Evolutionary conservation across 2,329 filamentous ascomycete species (phyloP).

Genomic region (Trichoderma asperellum): DNA sequence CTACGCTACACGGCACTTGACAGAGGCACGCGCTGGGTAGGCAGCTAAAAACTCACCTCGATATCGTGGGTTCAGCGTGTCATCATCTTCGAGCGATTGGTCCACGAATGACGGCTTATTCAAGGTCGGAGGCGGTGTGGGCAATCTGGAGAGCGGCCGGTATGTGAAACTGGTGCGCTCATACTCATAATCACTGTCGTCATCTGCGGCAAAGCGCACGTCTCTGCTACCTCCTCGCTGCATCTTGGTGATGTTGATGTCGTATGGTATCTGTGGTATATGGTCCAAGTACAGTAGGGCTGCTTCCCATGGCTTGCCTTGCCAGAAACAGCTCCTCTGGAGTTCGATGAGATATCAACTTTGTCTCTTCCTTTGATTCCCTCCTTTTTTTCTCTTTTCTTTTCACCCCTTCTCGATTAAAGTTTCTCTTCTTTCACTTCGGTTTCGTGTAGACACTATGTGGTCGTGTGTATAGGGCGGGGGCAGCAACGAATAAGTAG

Average conservation of each 20-base stretch:
- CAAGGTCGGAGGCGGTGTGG: slow-evolving; percentile 66
- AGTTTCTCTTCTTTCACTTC: background rate
- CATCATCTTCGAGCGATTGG: slow-evolving; percentile 52
- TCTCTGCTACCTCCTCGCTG: slow-evolving; percentile 22
- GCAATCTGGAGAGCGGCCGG: slow-evolving; percentile 68
- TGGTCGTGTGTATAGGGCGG: background rate
- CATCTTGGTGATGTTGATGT: slow-evolving; percentile 8
- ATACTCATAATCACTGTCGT: slow-evolving; percentile 42
- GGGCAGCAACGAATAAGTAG: slow-evolving; percentile 2
- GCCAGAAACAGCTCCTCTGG: background rate
- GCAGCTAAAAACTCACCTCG: slow-evolving; percentile 42
- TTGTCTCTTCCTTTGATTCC: background rate
- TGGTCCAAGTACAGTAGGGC: slow-evolving; percentile 1
- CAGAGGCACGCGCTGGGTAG: background rate
- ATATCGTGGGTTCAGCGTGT: slow-evolving; percentile 46
- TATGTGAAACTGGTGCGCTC: slow-evolving; percentile 65
- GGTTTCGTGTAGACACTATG: background rate
- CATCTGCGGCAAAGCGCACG: slow-evolving; percentile 28
- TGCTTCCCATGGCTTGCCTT: slow-evolving; percentile 26
- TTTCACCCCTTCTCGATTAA: background rate
- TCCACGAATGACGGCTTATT: slow-evolving; percentile 48
- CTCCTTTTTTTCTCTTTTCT: background rate
- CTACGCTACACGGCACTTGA: background rate
- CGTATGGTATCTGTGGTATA: slow-evolving; percentile 7
- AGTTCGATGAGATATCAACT: background rate